phyloP scores from a whole-genome alignment of 768 basidiomycete genomes.

The Antrodiella citrinella region DNA sequence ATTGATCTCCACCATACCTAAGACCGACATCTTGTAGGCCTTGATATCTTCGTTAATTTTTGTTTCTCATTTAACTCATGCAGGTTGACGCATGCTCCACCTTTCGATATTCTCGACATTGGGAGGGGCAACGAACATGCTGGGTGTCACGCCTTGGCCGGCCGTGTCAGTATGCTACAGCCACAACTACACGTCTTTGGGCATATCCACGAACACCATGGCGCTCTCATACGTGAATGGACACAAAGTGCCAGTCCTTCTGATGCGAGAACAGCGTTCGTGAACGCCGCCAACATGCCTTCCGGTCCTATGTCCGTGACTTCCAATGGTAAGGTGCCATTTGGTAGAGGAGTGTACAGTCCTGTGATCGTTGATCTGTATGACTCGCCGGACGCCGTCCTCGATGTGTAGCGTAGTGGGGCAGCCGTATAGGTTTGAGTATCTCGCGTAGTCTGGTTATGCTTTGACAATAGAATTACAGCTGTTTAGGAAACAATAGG shows the following conservation, averaged over 20 bases:
- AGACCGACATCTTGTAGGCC: slow-evolving; percentile 23
- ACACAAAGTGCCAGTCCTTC: neutral
- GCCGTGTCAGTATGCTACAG: slow-evolving; percentile 20
- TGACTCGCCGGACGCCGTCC: no score
- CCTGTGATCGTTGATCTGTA: slow-evolving; percentile 18
- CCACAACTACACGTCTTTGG: slow-evolving; percentile 41
- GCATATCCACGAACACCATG: slow-evolving; percentile 59
- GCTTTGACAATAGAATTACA: no score
- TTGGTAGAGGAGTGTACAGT: slow-evolving; percentile 13
- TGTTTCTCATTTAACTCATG: no score
- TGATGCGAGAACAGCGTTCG: slow-evolving; percentile 10
- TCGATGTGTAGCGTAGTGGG: no score
- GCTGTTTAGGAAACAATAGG: no score
- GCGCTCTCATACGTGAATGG: slow-evolving; percentile 9
- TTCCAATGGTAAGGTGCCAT: slow-evolving; percentile 2
- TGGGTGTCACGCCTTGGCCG: slow-evolving; percentile 46
- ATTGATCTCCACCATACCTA: neutral
- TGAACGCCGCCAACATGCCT: slow-evolving; percentile 19
- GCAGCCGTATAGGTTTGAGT: no score
- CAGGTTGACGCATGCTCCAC: slow-evolving; percentile 54
- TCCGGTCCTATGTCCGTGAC: slow-evolving; percentile 6
- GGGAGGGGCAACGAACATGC: slow-evolving; percentile 28
- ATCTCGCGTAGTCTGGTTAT: no score
- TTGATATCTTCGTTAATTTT: neutral
- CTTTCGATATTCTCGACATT: slow-evolving; percentile 41